Percentiles rank a stretch among this genome's conserved stretches.
Conservation (phyloP, 805 yeast genomes). For the Grigorovia yakushimaensis region DNA sequence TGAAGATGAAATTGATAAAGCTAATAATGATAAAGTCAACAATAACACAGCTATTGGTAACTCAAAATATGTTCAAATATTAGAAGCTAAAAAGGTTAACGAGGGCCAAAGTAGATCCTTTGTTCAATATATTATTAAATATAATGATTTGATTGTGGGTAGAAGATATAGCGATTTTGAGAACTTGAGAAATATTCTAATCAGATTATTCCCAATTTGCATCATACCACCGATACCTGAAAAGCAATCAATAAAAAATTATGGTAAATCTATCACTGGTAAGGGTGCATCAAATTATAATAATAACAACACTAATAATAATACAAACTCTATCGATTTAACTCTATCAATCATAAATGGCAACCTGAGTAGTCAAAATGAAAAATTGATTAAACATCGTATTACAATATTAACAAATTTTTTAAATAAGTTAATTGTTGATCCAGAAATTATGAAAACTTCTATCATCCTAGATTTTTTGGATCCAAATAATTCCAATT, state of each 20-base stretch:
- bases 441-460: conserved; percentile 23
- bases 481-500: conserved; percentile 26
- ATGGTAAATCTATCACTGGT: conserved; percentile 24
- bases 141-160: conserved; percentile 44
- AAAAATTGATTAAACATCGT: conserved; percentile 29
- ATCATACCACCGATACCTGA: conserved; percentile 93
- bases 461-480: conserved; percentile 26
- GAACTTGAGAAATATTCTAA: conserved; percentile 57
- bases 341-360: conserved; percentile 26
- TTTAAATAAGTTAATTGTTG: conserved; percentile 21
- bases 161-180: conserved; percentile 92
- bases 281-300: conserved; percentile 17
- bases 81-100: conserved; percentile 24
- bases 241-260: conserved; percentile 41
- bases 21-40: not conserved
- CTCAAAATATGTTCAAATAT: conserved; percentile 13
- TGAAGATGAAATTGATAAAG: not conserved
- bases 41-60: not conserved
- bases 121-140: conserved; percentile 68
- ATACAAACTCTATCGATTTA: conserved; percentile 24
- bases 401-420: conserved; percentile 27
- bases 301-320: conserved; percentile 6
- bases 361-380: conserved; percentile 23
- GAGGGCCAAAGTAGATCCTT: conserved; percentile 28
- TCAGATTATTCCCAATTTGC: conserved; percentile 67